Evolutionary conservation across 768 basidiomycete species (phyloP).

Genomic region (Rhodotorula paludigena): DNA sequence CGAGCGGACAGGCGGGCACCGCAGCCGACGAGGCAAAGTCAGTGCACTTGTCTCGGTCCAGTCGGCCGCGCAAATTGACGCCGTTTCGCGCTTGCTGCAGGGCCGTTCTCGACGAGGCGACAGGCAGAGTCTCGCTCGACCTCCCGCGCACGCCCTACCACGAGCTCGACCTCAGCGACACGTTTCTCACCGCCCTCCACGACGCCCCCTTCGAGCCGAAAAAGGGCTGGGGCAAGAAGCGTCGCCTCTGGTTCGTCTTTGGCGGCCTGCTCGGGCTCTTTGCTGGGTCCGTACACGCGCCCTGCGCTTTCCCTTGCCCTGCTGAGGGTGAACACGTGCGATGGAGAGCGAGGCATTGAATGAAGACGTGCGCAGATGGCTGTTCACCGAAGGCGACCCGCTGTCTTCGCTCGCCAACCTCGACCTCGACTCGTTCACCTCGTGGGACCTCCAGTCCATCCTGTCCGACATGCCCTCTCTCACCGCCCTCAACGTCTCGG

Average conservation of each 20-base stretch:
- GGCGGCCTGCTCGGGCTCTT: conserved; percentile 27
- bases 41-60: not conserved
- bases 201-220: conserved; percentile 24
- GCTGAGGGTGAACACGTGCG: too few species aligned
- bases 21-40: not conserved
- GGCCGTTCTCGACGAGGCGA: conserved; percentile 20
- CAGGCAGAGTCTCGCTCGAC: conserved; percentile 28
- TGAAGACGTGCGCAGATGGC: conserved; percentile 12
- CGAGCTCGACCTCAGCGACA: conserved; percentile 35
- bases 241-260: conserved; percentile 9
- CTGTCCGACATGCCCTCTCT: conserved; percentile 28
- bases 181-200: conserved; percentile 27
- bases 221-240: conserved; percentile 8
- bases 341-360: too few species aligned
- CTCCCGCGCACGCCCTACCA: conserved; percentile 30
- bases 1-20: too few species aligned
- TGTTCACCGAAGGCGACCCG: conserved; percentile 35
- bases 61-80: not conserved
- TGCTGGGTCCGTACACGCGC: not conserved
- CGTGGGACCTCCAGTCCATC: conserved; percentile 32
- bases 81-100: not conserved
- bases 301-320: not conserved
- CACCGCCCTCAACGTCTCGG: conserved; percentile 17
- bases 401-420: conserved; percentile 22
- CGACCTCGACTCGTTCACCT: conserved; percentile 18